Percentiles rank a stretch among this genome's conserved stretches.
These are phyloP conservation scores for Fusarium bactridioides DNA, from an alignment of 2,329 filamentous ascomycete species.

Conservation along the genomic window DNA sequence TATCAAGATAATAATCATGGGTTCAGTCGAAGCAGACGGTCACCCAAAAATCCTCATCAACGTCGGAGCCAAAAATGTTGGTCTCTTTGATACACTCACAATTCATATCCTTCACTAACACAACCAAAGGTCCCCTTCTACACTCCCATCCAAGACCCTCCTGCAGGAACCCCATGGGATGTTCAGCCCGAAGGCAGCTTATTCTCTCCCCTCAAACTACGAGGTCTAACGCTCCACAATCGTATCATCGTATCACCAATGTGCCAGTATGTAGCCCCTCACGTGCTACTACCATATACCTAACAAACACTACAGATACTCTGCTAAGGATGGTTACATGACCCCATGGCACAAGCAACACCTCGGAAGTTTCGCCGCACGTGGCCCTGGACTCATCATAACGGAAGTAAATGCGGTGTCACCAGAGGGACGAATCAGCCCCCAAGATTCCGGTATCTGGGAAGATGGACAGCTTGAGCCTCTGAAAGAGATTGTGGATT, in stretches of 20 bases:
- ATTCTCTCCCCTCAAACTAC: constrained; percentile 55
- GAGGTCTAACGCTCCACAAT: constrained; percentile 54
- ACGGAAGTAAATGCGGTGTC: constrained; percentile 74
- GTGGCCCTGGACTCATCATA: constrained; percentile 65
- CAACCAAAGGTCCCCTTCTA: constrained; percentile 32
- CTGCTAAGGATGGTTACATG: constrained; percentile 51
- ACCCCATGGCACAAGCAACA: constrained; percentile 55
- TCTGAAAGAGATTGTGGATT: constrained; percentile 67
- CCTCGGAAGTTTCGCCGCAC: constrained; percentile 47
- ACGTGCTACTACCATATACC: not conserved
- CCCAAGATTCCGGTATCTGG: constrained; percentile 74
- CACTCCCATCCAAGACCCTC: constrained; percentile 38
- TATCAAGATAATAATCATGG: not conserved
- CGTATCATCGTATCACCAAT: constrained; percentile 57
- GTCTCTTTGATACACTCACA: not conserved
- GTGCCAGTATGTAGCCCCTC: constrained; percentile 51
- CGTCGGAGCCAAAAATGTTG: constrained; percentile 28
- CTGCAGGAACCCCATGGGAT: constrained; percentile 38
- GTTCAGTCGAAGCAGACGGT: not conserved
- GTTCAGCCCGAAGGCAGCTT: constrained; percentile 41
- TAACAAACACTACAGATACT: constrained; percentile 32
- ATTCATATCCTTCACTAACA: not conserved
- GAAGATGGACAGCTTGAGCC: constrained; percentile 72
- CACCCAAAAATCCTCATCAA: constrained; percentile 30
- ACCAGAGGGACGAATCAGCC: constrained; percentile 75